These are phyloP conservation scores for Xylona heveae DNA, from an alignment of 495 filamentous ascomycete genomes.

Conservation along the genomic window DNA sequence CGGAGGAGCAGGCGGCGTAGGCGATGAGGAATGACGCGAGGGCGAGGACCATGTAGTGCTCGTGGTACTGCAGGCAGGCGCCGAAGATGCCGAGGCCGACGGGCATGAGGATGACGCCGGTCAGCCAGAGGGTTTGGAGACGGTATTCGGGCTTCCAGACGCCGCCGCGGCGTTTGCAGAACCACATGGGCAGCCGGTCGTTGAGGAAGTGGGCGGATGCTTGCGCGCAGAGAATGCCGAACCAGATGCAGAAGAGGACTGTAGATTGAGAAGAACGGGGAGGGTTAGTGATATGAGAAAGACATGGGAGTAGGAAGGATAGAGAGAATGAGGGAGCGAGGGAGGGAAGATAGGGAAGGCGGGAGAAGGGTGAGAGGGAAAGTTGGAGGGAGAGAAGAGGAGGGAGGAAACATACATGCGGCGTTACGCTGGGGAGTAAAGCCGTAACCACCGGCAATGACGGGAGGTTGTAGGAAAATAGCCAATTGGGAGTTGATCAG, in stretches of 20 bases:
- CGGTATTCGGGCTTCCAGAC: constrained; percentile 31
- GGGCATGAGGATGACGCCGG: constrained; percentile 23
- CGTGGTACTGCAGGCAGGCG: constrained; percentile 22
- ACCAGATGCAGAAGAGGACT: constrained; percentile 26
- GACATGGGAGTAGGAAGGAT: too few relatives aligned
- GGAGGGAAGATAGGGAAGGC: too few relatives aligned
- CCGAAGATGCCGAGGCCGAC: constrained; percentile 28
- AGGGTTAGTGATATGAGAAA: too few relatives aligned
- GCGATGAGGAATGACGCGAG: constrained; percentile 23
- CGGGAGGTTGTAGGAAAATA: constrained; percentile 23
- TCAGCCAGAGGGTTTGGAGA: constrained; percentile 24
- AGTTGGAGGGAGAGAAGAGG: background rate
- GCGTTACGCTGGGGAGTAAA: constrained; percentile 25
- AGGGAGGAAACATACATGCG: constrained; percentile 11
- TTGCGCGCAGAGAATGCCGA: constrained; percentile 21
- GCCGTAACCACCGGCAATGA: constrained; percentile 24
- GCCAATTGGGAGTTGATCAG: constrained; percentile 14
- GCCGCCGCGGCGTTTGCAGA: constrained; percentile 17
- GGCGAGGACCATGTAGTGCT: constrained; percentile 26
- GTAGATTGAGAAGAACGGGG: too few relatives aligned
- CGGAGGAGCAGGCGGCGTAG: constrained; percentile 17
- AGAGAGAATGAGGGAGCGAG: too few relatives aligned
- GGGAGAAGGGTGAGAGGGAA: too few relatives aligned
- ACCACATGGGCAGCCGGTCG: constrained; percentile 23
- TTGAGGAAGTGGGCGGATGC: constrained; percentile 22